Conservation (phyloP, 1,284 basidiomycete genomes). For the Leccinum pallidistipes region DNA sequence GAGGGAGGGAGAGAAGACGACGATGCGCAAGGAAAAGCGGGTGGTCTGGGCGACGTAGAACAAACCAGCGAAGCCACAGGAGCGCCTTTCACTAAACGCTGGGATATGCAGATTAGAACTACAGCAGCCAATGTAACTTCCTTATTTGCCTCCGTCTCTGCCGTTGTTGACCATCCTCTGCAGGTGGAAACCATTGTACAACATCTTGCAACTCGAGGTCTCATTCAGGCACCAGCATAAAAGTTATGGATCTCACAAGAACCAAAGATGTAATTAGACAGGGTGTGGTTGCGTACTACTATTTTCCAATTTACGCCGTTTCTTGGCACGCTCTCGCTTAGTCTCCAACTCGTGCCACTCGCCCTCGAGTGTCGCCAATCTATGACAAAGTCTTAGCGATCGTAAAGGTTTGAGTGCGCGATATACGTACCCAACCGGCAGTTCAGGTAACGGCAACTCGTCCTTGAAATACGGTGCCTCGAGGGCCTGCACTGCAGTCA, state of each 20-base stretch:
- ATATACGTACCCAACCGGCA: conserved; percentile 74
- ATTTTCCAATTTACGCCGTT: conserved; percentile 53
- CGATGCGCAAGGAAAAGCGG: conserved; percentile 88
- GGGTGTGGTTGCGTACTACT: conserved; percentile 28
- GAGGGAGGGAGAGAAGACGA: conserved; percentile 81
- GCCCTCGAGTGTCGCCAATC: conserved; percentile 75
- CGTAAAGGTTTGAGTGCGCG: not conserved
- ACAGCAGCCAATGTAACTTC: conserved; percentile 77
- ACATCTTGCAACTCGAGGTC: conserved; percentile 67
- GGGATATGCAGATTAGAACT: conserved; percentile 87
- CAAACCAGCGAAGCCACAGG: conserved; percentile 83
- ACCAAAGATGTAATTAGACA: conserved; percentile 28
- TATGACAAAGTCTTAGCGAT: conserved; percentile 34
- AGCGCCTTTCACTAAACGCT: conserved; percentile 84
- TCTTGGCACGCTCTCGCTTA: conserved; percentile 81
- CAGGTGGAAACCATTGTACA: conserved; percentile 84
- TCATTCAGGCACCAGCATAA: conserved; percentile 46
- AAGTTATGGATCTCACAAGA: conserved; percentile 4
- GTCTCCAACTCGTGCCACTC: conserved; percentile 96
- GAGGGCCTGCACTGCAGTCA: conserved; percentile 81
- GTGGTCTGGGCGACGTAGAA: conserved; percentile 86
- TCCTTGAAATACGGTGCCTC: conserved; percentile 79
- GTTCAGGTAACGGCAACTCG: conserved; percentile 73
- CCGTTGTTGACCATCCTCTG: conserved; percentile 8
- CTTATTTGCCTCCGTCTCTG: not conserved